phyloP scores from a whole-genome alignment of 768 basidiomycete species.

The Leucocoprinus sp. region DNA sequence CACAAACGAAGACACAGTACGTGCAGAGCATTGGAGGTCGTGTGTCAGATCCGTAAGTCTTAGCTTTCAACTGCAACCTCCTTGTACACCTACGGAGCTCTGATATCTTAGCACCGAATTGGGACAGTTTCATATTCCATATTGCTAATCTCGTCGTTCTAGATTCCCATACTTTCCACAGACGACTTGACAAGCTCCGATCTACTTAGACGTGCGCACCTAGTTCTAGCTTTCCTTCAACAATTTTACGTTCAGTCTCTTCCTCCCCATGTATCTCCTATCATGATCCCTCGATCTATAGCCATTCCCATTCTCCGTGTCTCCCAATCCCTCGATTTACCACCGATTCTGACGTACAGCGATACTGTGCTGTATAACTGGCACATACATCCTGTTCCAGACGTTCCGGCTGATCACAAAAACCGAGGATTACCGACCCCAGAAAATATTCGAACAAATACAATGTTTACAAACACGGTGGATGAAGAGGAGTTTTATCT shows the following conservation, averaged over 20 bases:
- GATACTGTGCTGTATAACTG: conserved; percentile 94
- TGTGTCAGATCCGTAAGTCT: conserved; percentile 39
- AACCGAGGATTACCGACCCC: conserved; percentile 29
- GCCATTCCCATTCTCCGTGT: conserved; percentile 73
- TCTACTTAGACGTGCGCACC: conserved; percentile 65
- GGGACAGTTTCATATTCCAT: no score
- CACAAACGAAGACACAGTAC: conserved; percentile 28
- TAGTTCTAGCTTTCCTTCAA: conserved; percentile 66
- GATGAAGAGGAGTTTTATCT: conserved; percentile 94
- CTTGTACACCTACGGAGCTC: no score
- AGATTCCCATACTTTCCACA: conserved; percentile 51
- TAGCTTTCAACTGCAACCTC: no score
- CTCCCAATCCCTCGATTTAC: conserved; percentile 65
- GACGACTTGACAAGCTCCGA: conserved; percentile 43
- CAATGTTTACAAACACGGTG: conserved; percentile 67
- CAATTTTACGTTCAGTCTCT: conserved; percentile 78
- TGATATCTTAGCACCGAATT: no score
- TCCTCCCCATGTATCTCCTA: conserved; percentile 32
- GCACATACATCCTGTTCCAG: conserved; percentile 31
- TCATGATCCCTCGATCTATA: conserved; percentile 67
- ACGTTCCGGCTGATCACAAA: conserved; percentile 10
- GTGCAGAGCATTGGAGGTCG: conserved; percentile 46
- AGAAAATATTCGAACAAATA: conserved; percentile 58
- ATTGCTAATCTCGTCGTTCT: neutral
- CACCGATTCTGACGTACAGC: conserved; percentile 87